Evolutionary conservation across 1,284 basidiomycete species (phyloP), one percentile per base, ranked within the genome.

Genomic region (Malassezia japonica): DNA sequence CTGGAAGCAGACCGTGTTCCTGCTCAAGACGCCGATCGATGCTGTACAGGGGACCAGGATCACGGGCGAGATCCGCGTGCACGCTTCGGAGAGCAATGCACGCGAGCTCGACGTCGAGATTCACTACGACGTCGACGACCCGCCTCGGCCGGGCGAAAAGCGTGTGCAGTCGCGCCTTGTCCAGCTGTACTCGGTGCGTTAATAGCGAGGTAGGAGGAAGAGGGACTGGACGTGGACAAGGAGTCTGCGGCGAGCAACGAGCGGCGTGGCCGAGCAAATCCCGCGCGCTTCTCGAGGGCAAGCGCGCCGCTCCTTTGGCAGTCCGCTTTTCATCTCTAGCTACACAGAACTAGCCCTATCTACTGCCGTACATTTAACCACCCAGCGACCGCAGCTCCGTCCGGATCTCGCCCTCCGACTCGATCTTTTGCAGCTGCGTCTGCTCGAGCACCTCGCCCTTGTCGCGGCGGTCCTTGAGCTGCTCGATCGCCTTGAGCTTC

Each of bases 1-100:
- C 73, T 98, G 92, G 92, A 92, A 92, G 73, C 92, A 98, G 72
- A 91, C 91, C 0, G 67, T 90, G 10, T 94, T 98, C 74, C 75
- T 96, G 58, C 77, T 98, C 56, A 79, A 81, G 48, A 81, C 89
- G 45, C 85, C 88, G 0, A 80, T 96, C 54, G 67, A 74, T 21
- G 83, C 86, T 0, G 76, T 79, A 7, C 80, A 85, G 72, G 89
- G 88, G 56, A 87, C 84, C 1, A 72, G 78, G n/a, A 81, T 96
- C 27, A 74, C 78, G 6, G 92, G 92, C 7, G 80, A 76, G 23
- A 91, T 96, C 78, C 80, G 81, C 62, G 88, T 87, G 66, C 79
- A 78, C 49, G 92, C 95, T 77, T 85, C 82, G 61, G 74, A 78
- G 20, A 78, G 76, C n/a, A 95, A 95, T 72, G 82, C 83, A 25